Evolutionary conservation across 768 basidiomycete genomes (phyloP), one percentile per base, ranked within the genome.

Genomic region (Mycena chlorophos): DNA sequence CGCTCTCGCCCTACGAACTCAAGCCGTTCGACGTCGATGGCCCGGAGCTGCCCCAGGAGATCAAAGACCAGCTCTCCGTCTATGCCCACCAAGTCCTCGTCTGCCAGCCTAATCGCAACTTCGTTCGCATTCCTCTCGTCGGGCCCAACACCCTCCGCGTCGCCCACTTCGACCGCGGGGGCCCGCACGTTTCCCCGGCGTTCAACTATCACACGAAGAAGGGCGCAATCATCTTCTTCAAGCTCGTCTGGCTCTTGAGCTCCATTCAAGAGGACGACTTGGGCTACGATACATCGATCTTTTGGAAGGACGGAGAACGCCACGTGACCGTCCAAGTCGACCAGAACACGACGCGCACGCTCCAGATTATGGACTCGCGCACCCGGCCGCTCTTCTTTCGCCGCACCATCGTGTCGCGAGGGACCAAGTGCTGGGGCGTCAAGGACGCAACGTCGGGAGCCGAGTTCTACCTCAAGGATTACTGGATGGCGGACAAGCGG

Each of bases 281-380:
- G 17, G 68, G 68, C 13, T 63, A 58, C 34, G 65, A 67, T 29
- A 65, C 64, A 0, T 60, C 46, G 30, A 59, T 67, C 13, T 62
- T 55, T 28, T 69, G 65, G 66, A 8, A 49, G 13, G 39, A 37
- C 13, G 49, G 46, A 2, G 25, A 46, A 25, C 57, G 57, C 1
- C 31, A 45, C 23, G 31, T 58, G 48, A 27, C 3, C 3, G 27
- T 46, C 22, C 29, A 46, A 19, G 39, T 31, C 4, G 23, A 5
- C 4, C 16, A 20, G 8, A 8, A 23, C 20, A 19, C 10, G 22
- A 16, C 8, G 40, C 40, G 40, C 8, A 17, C 19, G 5, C 40
- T 42, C 20, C 3, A 37, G 6, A 17, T 34, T 17, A 8, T 17
- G 39, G n/a, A n/a, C n/a, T n/a, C n/a, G n/a, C n/a, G n/a, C n/a